phyloP scores from a whole-genome alignment of 768 basidiomycete genomes.

The Coprinopsis sp. region DNA sequence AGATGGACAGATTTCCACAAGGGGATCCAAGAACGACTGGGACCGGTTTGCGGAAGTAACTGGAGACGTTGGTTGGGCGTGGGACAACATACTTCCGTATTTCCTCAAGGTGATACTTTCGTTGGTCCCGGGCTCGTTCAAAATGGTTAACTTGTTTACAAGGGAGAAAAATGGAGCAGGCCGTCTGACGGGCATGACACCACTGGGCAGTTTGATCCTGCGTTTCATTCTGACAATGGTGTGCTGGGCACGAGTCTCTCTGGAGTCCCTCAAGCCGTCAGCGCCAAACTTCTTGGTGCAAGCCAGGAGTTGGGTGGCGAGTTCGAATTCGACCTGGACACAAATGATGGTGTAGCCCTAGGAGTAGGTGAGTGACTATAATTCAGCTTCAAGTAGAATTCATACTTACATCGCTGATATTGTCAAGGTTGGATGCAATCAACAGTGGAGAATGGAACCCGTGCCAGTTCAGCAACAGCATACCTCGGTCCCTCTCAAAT shows the following conservation, averaged over 20 bases:
- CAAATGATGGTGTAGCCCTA: constrained; percentile 36
- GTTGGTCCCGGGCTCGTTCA: no score
- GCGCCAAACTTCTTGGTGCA: constrained; percentile 29
- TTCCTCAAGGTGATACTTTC: constrained; percentile 2
- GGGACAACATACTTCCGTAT: constrained; percentile 10
- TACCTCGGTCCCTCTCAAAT: constrained; percentile 17
- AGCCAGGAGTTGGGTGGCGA: constrained; percentile 28
- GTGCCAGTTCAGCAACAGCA: constrained; percentile 19
- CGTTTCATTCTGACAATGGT: constrained; percentile 25
- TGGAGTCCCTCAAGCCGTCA: constrained; percentile 23
- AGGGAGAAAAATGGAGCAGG: constrained; percentile 22
- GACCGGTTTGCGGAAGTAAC: constrained; percentile 11
- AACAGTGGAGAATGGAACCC: constrained; percentile 12
- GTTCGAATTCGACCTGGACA: constrained; percentile 38
- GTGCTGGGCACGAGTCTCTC: constrained; percentile 24
- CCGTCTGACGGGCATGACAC: constrained; percentile 30
- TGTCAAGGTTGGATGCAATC: constrained; percentile 7
- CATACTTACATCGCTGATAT: background rate
- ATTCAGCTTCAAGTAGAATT: background rate
- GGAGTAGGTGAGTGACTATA: constrained; percentile 31
- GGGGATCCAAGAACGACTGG: constrained; percentile 10
- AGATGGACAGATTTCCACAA: constrained; percentile 13
- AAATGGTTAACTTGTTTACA: background rate
- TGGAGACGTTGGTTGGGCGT: constrained; percentile 5
- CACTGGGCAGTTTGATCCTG: constrained; percentile 28